These are phyloP conservation scores for Rhododendron henanense DNA, from an alignment of 148 eudicot species.

Conservation along the genomic window DNA sequence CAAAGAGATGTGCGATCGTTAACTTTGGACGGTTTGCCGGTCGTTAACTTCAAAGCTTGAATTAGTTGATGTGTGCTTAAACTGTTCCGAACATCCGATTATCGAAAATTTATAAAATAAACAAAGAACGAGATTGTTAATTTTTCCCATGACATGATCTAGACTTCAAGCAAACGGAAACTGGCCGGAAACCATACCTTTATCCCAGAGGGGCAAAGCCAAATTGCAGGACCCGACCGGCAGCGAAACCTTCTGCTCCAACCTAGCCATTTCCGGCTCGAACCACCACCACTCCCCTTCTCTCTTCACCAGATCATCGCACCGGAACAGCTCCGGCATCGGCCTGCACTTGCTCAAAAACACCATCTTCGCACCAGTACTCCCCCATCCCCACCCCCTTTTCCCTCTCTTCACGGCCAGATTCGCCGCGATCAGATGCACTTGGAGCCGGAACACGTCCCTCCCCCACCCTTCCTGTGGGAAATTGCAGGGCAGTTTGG, in stretches of 20 bases:
- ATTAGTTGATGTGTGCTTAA: neutral
- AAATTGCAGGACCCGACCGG: conserved; percentile 80
- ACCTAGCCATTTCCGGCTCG: conserved; percentile 39
- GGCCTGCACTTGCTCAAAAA: conserved; percentile 77
- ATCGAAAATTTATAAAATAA: no score
- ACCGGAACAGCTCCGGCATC: conserved; percentile 82
- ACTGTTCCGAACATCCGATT: fast-evolving
- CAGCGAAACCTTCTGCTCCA: conserved; percentile 62
- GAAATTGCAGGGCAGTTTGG: conserved; percentile 61
- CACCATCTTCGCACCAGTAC: conserved; percentile 41
- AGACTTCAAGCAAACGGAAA: no score
- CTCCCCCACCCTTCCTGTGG: conserved; percentile 69
- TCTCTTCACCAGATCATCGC: conserved; percentile 62
- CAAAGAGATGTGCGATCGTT: no score
- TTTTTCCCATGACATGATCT: neutral
- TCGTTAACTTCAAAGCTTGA: no score
- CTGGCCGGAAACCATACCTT: conserved; percentile 47
- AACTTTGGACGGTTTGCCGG: neutral
- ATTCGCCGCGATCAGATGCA: conserved; percentile 63
- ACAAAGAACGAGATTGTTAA: neutral
- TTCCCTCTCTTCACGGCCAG: conserved; percentile 54
- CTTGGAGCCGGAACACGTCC: conserved; percentile 67
- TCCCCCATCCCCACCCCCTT: conserved; percentile 48
- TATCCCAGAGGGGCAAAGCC: conserved; percentile 83
- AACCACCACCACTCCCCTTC: conserved; percentile 94